Base-by-base conservation (phyloP, 352 stramenopile genomes). In the Globisporangium nunn region DNA sequence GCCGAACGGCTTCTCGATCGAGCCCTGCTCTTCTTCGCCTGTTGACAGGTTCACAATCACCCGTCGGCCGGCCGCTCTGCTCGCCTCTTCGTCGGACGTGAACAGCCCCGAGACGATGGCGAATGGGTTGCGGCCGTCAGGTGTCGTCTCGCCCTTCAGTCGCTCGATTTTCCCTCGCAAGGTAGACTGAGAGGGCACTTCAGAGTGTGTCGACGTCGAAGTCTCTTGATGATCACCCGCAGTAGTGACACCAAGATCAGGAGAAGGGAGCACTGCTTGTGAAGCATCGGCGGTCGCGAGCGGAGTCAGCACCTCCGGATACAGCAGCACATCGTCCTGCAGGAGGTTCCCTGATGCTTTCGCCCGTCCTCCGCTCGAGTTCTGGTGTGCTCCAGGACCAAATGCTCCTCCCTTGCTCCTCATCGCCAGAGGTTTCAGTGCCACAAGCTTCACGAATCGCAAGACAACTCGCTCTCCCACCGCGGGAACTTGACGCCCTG, bases 1-100 rank as follows among this genome's bases (percentile, higher is more conserved):
- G 3, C 82, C 82, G 46, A 92, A 92, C 17, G 78, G 70, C 44
- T 86, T 88, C 31, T 89, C 78, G 40, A 90, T 78, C 28, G 59
- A 46, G 0, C 82, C 82, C 23, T 58, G n/a, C 15, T 88, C 72
- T 3, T 51, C 45, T 4, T 40, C 15, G n/a, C 8, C 23, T 52
- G 40, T 28, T 1, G 12, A 50, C n/a, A 50, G 39, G 23, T 56
- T 81, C 0, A 50, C 55, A 3, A 84, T 50, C 14, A 83, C 72
- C 28, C 30, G 48, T 15, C 35, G 48, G 1, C 70, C 68, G 0
- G 74, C 60, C 7, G 70, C 72, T 7, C 56, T 46, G n/a, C 35
- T 55, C 7, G 80, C 79, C n/a, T 80, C 70, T 1, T 69, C 33
- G 5, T 85, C 75, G 3, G 61, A 75, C 14, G 41, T 51, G 17